Conservation (phyloP, 2,329 filamentous ascomycete genomes). For the Microdochium bolleyi region DNA sequence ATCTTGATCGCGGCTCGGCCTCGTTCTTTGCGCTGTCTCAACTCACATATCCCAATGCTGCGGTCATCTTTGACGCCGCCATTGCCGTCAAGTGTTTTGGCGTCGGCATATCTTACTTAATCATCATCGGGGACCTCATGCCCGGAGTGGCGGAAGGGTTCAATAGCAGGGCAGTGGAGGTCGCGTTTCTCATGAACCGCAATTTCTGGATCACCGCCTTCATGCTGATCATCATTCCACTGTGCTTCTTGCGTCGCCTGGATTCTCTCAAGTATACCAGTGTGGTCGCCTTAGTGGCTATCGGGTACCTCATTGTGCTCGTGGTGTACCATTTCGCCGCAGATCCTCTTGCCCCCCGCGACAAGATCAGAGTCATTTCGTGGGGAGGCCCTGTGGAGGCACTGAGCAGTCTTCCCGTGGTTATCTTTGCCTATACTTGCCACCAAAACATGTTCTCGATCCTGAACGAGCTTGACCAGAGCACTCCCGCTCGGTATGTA, state of each 20-base stretch:
- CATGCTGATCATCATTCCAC: conserved; percentile 90
- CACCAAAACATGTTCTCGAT: conserved; percentile 99
- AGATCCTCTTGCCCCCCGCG: conserved; percentile 67
- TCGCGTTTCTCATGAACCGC: conserved; percentile 75
- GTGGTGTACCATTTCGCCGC: conserved; percentile 88
- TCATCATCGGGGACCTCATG: conserved; percentile 98
- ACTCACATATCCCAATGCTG: conserved; percentile 92
- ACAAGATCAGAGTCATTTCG: conserved; percentile 65
- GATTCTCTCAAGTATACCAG: conserved; percentile 98
- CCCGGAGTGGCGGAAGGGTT: conserved; percentile 86
- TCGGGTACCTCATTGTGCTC: conserved; percentile 86
- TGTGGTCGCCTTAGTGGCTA: conserved; percentile 81
- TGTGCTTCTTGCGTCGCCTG: conserved; percentile 83
- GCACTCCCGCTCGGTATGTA: conserved; percentile 52
- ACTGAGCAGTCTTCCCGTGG: conserved; percentile 82
- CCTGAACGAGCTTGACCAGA: conserved; percentile 85
- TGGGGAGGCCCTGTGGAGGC: conserved; percentile 75
- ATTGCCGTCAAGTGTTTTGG: conserved; percentile 98
- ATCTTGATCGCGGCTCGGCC: conserved; percentile 78
- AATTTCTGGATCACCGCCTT: conserved; percentile 98
- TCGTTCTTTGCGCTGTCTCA: conserved; percentile 98
- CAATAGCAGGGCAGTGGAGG: conserved; percentile 49
- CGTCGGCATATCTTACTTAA: conserved; percentile 93
- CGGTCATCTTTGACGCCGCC: conserved; percentile 89
- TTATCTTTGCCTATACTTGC: conserved; percentile 98